phyloP scores from a whole-genome alignment of 768 basidiomycete species.

The Kwoniella dendrophila region DNA sequence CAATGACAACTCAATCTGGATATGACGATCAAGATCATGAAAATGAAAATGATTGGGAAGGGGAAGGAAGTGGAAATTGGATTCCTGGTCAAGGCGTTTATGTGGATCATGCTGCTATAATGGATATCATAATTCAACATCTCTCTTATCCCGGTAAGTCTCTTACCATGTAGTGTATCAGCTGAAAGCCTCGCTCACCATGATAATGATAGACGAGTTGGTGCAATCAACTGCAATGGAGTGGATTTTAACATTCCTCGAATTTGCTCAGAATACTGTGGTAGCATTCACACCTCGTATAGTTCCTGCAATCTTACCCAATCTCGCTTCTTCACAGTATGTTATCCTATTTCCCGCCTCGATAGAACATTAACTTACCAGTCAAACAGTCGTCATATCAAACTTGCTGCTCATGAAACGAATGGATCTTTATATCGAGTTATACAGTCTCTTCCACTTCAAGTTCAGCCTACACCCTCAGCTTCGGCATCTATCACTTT shows the following conservation, averaged over 20 bases:
- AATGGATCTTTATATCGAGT: conserved; percentile 82
- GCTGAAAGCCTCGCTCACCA: background rate
- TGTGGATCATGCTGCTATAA: conserved; percentile 86
- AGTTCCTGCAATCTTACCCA: conserved; percentile 88
- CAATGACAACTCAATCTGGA: conserved; percentile 23
- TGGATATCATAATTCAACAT: conserved; percentile 89
- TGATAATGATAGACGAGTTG: conserved; percentile 71
- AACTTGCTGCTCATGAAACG: conserved; percentile 78
- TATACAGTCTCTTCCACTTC: conserved; percentile 80
- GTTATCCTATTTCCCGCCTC: background rate
- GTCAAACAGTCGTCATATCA: conserved; percentile 66
- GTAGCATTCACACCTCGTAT: conserved; percentile 91
- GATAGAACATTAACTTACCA: conserved; percentile 1
- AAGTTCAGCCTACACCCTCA: conserved; percentile 57
- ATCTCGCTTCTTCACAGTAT: conserved; percentile 65
- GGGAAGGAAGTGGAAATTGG: conserved; percentile 64
- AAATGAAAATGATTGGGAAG: conserved; percentile 54
- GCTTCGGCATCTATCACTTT: conserved; percentile 13
- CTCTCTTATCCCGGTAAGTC: conserved; percentile 73
- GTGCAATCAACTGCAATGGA: conserved; percentile 90
- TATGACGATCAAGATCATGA: conserved; percentile 42
- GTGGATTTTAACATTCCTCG: conserved; percentile 89
- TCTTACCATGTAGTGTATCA: background rate
- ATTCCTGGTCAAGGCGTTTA: conserved; percentile 89
- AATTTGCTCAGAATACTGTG: conserved; percentile 86